Conservation (phyloP, 2,329 filamentous ascomycete genomes). For the Colletotrichum siamense region DNA sequence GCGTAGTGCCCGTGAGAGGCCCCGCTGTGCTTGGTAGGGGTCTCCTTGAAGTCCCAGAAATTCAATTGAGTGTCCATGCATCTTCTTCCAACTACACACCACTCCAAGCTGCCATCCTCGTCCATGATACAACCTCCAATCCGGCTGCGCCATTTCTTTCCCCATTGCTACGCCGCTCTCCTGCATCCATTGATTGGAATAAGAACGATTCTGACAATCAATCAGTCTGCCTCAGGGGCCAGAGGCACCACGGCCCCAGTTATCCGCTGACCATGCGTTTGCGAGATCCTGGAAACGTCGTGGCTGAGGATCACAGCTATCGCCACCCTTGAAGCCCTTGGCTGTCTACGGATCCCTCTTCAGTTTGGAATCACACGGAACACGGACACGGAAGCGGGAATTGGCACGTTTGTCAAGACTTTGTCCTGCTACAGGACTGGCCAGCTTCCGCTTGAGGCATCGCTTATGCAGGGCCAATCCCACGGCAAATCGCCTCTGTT, state of each 20-base stretch:
- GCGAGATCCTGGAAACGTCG: not conserved
- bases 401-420: not conserved
- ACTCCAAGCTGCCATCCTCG: not conserved
- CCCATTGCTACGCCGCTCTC: not conserved
- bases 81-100: slow-evolving; percentile 15
- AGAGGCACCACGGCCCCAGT: not conserved
- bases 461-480: not conserved
- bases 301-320: not conserved
- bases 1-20: not conserved
- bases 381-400: not conserved
- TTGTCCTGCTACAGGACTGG: not conserved
- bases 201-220: not conserved
- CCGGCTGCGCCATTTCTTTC: not conserved
- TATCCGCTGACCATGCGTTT: not conserved
- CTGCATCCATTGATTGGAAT: not conserved
- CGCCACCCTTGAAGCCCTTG: not conserved
- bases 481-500: not conserved
- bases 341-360: not conserved
- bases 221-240: not conserved
- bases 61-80: not conserved
- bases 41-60: not conserved
- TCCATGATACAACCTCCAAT: not conserved
- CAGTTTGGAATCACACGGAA: not conserved
- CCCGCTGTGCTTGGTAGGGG: not conserved
- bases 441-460: not conserved